Percentiles rank a stretch among this genome's conserved stretches.
phyloP scores from a whole-genome alignment of 2,329 filamentous ascomycete species.

The Arachnomyces sp. region DNA sequence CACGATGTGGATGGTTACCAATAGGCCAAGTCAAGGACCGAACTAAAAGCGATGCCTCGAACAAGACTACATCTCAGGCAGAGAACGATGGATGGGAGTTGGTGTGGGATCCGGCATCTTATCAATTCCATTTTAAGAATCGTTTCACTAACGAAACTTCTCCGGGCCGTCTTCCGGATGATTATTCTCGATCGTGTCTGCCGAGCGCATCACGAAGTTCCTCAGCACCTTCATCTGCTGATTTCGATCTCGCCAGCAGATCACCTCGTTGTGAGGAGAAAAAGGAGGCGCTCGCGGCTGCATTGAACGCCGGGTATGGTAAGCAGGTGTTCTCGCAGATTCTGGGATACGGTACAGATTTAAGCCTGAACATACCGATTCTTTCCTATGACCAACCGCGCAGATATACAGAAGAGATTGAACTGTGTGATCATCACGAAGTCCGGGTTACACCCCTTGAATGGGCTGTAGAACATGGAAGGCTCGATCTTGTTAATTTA shows the following conservation, averaged over 20 bases:
- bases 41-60: not conserved
- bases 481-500: slow-evolving; percentile 10
- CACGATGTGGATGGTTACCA: not conserved
- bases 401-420: not conserved
- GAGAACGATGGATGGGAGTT: slow-evolving; percentile 8
- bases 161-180: slow-evolving; percentile 1
- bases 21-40: not conserved
- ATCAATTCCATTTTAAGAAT: slow-evolving; percentile 9
- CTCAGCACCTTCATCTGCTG: not conserved
- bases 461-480: slow-evolving; percentile 11
- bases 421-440: slow-evolving; percentile 1
- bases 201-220: not conserved
- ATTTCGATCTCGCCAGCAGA: no score
- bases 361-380: slow-evolving; percentile 4
- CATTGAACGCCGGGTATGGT: slow-evolving; percentile 9
- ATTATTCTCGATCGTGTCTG: not conserved
- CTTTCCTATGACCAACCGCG: slow-evolving; percentile 1
- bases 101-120: slow-evolving; percentile 6
- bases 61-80: not conserved
- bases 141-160: slow-evolving; percentile 6
- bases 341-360: slow-evolving; percentile 9
- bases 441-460: slow-evolving; percentile 8
- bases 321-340: slow-evolving; percentile 9
- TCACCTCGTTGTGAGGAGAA: not conserved
- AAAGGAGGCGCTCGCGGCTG: slow-evolving; percentile 7